phyloP scores from a whole-genome alignment of 441 rosid species.

The Euphorbia corollata region DNA sequence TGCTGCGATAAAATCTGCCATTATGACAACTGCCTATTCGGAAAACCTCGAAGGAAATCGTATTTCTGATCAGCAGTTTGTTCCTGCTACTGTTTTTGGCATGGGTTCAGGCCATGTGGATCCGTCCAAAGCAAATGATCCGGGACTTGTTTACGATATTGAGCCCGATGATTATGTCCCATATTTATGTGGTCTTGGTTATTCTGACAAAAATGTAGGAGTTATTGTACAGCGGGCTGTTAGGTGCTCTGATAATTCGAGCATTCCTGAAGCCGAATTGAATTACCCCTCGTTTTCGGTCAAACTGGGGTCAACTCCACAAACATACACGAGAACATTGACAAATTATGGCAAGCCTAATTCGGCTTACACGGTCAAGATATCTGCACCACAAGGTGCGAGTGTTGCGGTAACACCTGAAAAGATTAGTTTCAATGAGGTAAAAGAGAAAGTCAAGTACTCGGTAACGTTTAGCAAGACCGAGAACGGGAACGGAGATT shows the following conservation, averaged over 20 bases:
- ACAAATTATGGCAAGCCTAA: conserved; percentile 22
- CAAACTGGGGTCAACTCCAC: conserved; percentile 6
- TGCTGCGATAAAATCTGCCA: background rate
- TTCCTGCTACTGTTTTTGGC: background rate
- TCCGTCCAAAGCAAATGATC: conserved; percentile 21
- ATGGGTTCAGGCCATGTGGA: background rate
- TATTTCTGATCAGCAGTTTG: background rate
- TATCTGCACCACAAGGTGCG: conserved; percentile 29
- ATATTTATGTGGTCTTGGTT: conserved; percentile 31
- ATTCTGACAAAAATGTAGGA: conserved; percentile 18
- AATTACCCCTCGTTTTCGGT: background rate
- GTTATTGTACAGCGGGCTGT: conserved; percentile 12
- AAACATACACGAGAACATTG: conserved; percentile 11
- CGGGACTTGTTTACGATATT: conserved; percentile 30
- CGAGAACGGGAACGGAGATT: background rate
- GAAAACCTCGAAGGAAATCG: background rate
- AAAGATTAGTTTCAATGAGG: conserved; percentile 21
- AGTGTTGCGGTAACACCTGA: conserved; percentile 29
- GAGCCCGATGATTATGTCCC: conserved; percentile 29
- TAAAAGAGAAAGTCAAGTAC: conserved; percentile 34
- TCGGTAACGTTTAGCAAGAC: conserved; percentile 23
- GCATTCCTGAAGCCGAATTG: background rate
- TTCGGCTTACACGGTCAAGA: conserved; percentile 19
- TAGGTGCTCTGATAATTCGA: conserved; percentile 9
- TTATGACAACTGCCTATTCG: background rate